Percentiles rank a stretch among this genome's conserved stretches.
Conservation (phyloP, 2,329 filamentous ascomycete genomes). For the Ophiocordyceps camponoti-saundersi region DNA sequence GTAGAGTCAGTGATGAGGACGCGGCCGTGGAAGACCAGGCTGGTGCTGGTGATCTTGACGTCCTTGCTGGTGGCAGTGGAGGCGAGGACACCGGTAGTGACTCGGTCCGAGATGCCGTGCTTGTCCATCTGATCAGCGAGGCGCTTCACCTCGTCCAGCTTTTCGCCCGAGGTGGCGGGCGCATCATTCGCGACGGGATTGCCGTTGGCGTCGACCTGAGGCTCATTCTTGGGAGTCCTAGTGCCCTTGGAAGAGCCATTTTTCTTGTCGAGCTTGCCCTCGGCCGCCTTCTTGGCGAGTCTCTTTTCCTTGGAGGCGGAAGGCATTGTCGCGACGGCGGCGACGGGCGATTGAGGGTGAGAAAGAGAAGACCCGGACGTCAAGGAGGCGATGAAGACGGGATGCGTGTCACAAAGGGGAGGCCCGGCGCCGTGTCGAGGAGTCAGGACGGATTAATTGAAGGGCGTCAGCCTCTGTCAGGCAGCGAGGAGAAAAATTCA, state of each 20-base stretch:
- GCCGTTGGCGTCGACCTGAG: slow-evolving; percentile 46
- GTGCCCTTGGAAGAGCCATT: slow-evolving; percentile 39
- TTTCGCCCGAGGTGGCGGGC: slow-evolving; percentile 53
- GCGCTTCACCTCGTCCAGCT: slow-evolving; percentile 69
- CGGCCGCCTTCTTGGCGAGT: slow-evolving; percentile 52
- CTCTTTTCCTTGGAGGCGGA: slow-evolving; percentile 56
- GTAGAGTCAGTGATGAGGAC: slow-evolving; percentile 90
- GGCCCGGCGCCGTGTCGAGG: neutral
- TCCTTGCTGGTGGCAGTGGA: slow-evolving; percentile 77
- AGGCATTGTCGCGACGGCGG: slow-evolving; percentile 36
- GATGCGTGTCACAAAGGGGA: neutral
- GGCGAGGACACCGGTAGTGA: slow-evolving; percentile 90
- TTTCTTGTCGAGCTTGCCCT: slow-evolving; percentile 61
- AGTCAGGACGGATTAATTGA: neutral
- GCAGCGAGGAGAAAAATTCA: slow-evolving; percentile 13
- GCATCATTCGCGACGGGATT: slow-evolving; percentile 38
- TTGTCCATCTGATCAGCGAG: slow-evolving; percentile 89
- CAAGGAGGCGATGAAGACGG: neutral
- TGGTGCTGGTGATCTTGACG: slow-evolving; percentile 90
- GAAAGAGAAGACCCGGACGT: neutral
- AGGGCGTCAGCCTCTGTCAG: slow-evolving; percentile 14
- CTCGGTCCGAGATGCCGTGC: slow-evolving; percentile 88
- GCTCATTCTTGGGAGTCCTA: slow-evolving; percentile 57
- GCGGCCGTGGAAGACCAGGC: slow-evolving; percentile 92
- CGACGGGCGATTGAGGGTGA: neutral